Evolutionary conservation across 1,284 basidiomycete species (phyloP).

Genomic region (Chondrostereum purpureum): DNA sequence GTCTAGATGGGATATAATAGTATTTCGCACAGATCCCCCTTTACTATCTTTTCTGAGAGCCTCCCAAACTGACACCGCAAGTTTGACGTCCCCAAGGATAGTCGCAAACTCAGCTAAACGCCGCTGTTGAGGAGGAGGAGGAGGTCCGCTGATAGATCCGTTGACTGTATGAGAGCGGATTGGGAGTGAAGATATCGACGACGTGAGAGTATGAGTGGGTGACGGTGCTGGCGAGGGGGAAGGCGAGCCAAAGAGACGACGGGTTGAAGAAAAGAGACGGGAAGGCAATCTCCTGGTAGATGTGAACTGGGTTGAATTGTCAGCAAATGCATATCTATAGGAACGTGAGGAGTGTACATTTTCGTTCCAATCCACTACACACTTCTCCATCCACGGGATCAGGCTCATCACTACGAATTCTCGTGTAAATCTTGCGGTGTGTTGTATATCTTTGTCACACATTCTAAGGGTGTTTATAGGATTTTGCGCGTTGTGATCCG

Average conservation of each 20-base stretch:
- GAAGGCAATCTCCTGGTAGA: constrained; percentile 79
- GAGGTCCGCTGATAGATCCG: constrained; percentile 9
- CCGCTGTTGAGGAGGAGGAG: constrained; percentile 59
- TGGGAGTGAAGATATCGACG: constrained; percentile 41
- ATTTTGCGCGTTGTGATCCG: constrained; percentile 14
- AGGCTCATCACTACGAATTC: constrained; percentile 90
- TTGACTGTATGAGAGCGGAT: constrained; percentile 31
- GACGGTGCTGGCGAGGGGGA: constrained; percentile 39
- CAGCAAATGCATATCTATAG: constrained; percentile 1
- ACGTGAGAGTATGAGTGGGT: constrained; percentile 25
- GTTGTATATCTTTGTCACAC: constrained; percentile 73
- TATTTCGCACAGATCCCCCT: constrained; percentile 59
- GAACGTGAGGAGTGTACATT: constrained; percentile 37
- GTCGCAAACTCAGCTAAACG: constrained; percentile 96
- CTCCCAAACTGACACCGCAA: constrained; percentile 86
- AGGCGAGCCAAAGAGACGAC: constrained; percentile 78
- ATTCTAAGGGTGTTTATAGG: constrained; percentile 47
- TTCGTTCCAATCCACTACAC: constrained; percentile 93
- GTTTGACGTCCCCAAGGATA: constrained; percentile 83
- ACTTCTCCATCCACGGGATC: constrained; percentile 95
- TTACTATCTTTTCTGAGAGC: constrained; percentile 73
- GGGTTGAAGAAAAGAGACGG: constrained; percentile 82
- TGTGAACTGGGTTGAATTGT: constrained; percentile 48
- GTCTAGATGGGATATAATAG: constrained; percentile 5
- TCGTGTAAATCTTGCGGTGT: constrained; percentile 76